phyloP scores from a whole-genome alignment of 2,329 filamentous ascomycete species.

The Cladosporium velox region DNA sequence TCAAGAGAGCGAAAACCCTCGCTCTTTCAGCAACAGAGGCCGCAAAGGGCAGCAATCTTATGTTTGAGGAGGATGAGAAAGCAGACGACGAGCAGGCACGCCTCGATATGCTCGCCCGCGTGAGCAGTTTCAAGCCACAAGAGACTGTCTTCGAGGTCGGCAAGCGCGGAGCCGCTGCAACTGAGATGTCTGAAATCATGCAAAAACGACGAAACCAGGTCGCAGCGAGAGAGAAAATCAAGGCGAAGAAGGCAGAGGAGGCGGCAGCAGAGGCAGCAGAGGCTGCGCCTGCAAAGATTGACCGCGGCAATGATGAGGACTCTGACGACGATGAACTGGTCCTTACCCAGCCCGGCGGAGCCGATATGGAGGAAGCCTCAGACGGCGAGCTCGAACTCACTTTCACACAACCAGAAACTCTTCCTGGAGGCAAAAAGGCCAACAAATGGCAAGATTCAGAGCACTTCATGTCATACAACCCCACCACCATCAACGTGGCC shows the following conservation, averaged over 20 bases:
- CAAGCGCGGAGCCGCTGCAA: conserved; percentile 64
- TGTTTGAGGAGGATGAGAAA: conserved; percentile 67
- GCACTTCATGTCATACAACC: conserved; percentile 95
- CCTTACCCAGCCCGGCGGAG: conserved; percentile 34
- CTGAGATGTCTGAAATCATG: conserved; percentile 74
- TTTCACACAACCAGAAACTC: conserved; percentile 42
- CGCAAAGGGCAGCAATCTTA: conserved; percentile 74
- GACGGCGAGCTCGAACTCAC: conserved; percentile 58
- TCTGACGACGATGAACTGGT: conserved; percentile 42
- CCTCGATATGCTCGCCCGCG: conserved; percentile 81
- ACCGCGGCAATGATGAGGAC: conserved; percentile 44
- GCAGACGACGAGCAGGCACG: conserved; percentile 69
- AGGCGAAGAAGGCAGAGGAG: conserved; percentile 42
- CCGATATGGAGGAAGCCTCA: conserved; percentile 47
- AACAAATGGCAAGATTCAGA: conserved; percentile 77
- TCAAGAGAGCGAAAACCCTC: conserved; percentile 79
- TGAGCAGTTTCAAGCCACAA: conserved; percentile 83
- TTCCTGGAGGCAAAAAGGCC: conserved; percentile 27
- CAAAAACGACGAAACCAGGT: conserved; percentile 70
- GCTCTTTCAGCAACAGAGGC: conserved; percentile 60
- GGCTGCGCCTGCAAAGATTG: conserved; percentile 21
- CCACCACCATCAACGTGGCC: conserved; percentile 74
- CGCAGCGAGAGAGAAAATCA: conserved; percentile 50
- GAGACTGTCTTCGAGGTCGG: conserved; percentile 98
- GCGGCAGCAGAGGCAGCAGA: conserved; percentile 21